These are phyloP conservation scores for Mycosarcoma maydis DNA, from an alignment of 1,284 basidiomycete genomes.

Conservation along the genomic window DNA sequence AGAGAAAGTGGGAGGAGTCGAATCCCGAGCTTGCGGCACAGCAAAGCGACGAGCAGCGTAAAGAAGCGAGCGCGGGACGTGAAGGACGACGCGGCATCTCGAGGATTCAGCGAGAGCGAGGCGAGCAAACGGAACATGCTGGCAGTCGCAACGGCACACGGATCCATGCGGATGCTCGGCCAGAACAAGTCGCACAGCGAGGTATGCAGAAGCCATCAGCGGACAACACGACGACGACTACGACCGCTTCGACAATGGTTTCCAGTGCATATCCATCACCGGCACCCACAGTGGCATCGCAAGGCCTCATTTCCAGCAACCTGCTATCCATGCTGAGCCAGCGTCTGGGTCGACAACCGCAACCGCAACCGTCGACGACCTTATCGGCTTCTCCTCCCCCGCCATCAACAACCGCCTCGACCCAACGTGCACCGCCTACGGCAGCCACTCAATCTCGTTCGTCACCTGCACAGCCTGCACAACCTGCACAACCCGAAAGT, in stretches of 20 bases:
- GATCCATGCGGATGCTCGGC: no score
- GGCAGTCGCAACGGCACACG: no score
- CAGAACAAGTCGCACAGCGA: no score
- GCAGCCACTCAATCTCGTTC: not conserved
- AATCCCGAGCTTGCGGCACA: slow-evolving; percentile 17
- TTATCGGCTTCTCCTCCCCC: no score
- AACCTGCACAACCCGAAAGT: not conserved
- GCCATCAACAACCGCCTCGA: not conserved
- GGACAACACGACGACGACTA: no score
- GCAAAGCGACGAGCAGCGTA: not conserved
- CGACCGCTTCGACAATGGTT: no score
- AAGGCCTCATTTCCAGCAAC: slow-evolving; percentile 19
- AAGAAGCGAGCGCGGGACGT: not conserved
- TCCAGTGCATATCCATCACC: no score
- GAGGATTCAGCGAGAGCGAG: no score
- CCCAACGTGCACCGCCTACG: not conserved
- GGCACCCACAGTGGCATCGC: not conserved
- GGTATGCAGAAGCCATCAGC: no score
- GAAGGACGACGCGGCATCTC: not conserved
- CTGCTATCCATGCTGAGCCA: slow-evolving; percentile 14
- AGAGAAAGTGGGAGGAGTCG: slow-evolving; percentile 29
- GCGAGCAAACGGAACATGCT: no score
- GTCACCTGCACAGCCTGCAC: not conserved
- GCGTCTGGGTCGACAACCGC: slow-evolving; percentile 6
- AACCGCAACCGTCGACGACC: not conserved